Evolutionary conservation across 441 rosid species (phyloP).

Genomic region (Populus trichocarpa): DNA sequence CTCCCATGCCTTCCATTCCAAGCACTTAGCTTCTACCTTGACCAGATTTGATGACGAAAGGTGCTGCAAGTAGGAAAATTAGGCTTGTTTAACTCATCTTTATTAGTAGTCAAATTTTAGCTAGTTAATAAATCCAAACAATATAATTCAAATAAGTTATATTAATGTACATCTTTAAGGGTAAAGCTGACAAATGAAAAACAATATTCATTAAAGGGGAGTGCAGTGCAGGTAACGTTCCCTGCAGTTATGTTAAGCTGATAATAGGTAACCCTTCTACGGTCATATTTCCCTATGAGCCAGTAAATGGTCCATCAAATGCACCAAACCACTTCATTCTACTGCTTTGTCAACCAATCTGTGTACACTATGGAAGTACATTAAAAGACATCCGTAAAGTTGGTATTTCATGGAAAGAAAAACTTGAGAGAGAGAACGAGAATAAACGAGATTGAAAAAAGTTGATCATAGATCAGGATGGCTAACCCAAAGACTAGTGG

Average conservation of each 20-base stretch:
- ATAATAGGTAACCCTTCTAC: background rate
- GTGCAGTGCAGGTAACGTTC: background rate
- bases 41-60: slow-evolving; percentile 18
- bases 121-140: background rate
- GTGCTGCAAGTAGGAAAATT: slow-evolving; percentile 16
- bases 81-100: background rate
- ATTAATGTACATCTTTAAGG: background rate
- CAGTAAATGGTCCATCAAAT: background rate
- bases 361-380: background rate
- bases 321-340: background rate
- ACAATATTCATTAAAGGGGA: background rate
- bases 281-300: background rate
- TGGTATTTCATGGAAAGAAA: background rate
- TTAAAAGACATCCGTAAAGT: background rate
- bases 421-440: background rate
- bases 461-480: background rate
- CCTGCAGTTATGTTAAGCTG: background rate
- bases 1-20: background rate
- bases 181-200: background rate
- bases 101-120: background rate
- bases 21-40: slow-evolving; percentile 10
- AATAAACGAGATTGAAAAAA: background rate
- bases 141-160: background rate
- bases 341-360: background rate
- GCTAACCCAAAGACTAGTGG: background rate